Base-by-base conservation (phyloP, 306 rosid genomes). In the Castanea crenata region DNA sequence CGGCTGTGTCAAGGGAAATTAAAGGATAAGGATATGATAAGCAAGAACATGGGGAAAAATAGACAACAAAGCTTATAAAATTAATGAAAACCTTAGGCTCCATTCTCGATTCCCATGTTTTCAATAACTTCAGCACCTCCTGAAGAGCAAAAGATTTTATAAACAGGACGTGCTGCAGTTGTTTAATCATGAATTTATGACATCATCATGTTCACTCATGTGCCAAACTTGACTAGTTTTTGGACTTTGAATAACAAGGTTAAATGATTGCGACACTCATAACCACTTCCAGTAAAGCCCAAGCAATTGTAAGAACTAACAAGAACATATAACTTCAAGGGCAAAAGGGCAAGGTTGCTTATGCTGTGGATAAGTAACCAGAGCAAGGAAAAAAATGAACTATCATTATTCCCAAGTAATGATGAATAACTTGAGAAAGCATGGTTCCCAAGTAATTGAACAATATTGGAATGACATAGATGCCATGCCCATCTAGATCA, bases 1-100 rank as follows among this genome's bases (percentile, higher is more conserved):
- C 99, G n/a, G 97, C 99, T 95, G 91, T 85, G 80, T 51, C 62
- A 81, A 74, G 72, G 73, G 65, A 1, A 57, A 63, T 35, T 4
- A 18, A 69, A 64, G 69, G 55, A 63, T 57, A 69, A 74, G 78
- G 10, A 71, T 21, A 77, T 75, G 46, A 72, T 46, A 83, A 76
- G 68, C 68, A 81, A 55, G 3, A 55, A 25, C 55, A 5, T 12
- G 21, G 46, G 16, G 12, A 10, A 4, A 12, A 55, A 21, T 19
- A 14, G 0, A 7, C 65, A 62, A 57, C 58, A 57, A 19, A 74
- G n/a, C 54, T 49, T 49, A 2, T 49, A 49, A 49, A 18, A 72
- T n/a, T 21, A 55, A 15, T 2, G 3, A 61, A 61, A 83, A 46
- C 19, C 55, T 69, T 27, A 35, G 62, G 71, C 74, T 55, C 75